These are phyloP conservation scores for Zychaea mexicana DNA, from an alignment of 371 early-diverging fungal genomes.

Conservation along the genomic window DNA sequence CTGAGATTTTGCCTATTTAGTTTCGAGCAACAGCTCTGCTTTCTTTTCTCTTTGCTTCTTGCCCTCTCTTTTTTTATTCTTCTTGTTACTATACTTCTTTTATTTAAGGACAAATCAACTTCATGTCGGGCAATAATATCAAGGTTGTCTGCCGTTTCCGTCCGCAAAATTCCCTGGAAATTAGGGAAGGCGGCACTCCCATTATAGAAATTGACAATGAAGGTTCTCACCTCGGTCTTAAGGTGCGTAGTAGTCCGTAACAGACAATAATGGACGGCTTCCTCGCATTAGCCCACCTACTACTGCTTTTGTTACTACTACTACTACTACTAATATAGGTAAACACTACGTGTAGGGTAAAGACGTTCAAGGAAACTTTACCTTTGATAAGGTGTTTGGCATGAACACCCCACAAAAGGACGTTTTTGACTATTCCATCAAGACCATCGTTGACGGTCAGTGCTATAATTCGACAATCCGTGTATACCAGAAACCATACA, in stretches of 20 bases:
- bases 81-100: slow-evolving; percentile 19
- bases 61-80: slow-evolving; percentile 15
- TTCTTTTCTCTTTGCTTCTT: slow-evolving; percentile 20
- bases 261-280: too few species aligned
- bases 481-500: neutral
- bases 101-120: slow-evolving; percentile 4
- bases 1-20: neutral
- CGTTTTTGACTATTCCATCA: slow-evolving; percentile 89
- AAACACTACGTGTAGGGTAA: too few species aligned
- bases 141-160: slow-evolving; percentile 95
- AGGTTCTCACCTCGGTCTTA: slow-evolving; percentile 73
- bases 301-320: neutral
- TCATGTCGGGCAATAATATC: slow-evolving; percentile 77
- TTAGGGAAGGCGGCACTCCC: slow-evolving; percentile 83
- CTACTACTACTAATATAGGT: slow-evolving; percentile 28
- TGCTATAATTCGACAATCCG: neutral
- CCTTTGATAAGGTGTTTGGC: slow-evolving; percentile 91
- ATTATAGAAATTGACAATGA: slow-evolving; percentile 83
- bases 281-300: neutral
- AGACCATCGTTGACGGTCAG: slow-evolving; percentile 87
- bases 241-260: too few species aligned
- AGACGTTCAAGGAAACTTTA: slow-evolving; percentile 81
- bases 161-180: slow-evolving; percentile 92
- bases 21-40: neutral
- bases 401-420: slow-evolving; percentile 79